These are phyloP conservation scores for Wickerhamomyces mucosus DNA, from an alignment of 805 yeast species.

Conservation along the genomic window DNA sequence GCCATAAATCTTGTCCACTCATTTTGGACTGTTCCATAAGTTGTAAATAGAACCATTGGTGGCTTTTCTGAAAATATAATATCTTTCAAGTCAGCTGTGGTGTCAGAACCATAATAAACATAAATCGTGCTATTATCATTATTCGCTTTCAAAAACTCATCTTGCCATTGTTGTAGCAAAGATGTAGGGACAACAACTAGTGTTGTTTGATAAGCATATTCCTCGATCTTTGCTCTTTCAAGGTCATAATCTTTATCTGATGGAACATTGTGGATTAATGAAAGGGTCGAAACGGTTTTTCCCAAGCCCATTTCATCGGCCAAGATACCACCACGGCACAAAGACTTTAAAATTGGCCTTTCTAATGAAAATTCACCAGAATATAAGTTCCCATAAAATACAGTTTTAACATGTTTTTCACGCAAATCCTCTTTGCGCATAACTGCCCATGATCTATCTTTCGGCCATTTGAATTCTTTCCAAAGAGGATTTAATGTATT, in stretches of 20 bases:
- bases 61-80: slow-evolving; percentile 36
- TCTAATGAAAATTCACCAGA: slow-evolving; percentile 69
- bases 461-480: slow-evolving; percentile 75
- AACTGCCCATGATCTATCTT: slow-evolving; percentile 29
- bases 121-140: slow-evolving; percentile 35
- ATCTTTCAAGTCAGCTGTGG: slow-evolving; percentile 32
- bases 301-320: slow-evolving; percentile 98
- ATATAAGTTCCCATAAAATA: slow-evolving; percentile 69
- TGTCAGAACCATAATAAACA: slow-evolving; percentile 69
- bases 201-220: slow-evolving; percentile 64
- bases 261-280: slow-evolving; percentile 62
- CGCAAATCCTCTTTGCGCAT: slow-evolving; percentile 17
- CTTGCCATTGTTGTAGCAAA: slow-evolving; percentile 82
- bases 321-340: slow-evolving; percentile 72
- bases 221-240: slow-evolving; percentile 4
- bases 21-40: slow-evolving; percentile 78
- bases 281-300: slow-evolving; percentile 76
- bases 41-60: slow-evolving; percentile 69
- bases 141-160: slow-evolving; percentile 59
- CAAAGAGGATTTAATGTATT: slow-evolving; percentile 76
- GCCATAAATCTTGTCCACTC: slow-evolving; percentile 48
- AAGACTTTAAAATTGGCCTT: slow-evolving; percentile 53
- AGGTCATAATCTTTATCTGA: slow-evolving; percentile 27
- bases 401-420: slow-evolving; percentile 10
- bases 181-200: slow-evolving; percentile 87